Evolutionary conservation across 495 filamentous ascomycete species (phyloP), one percentile per base, ranked within the genome.

Genomic region (Durotheca rogersii): DNA sequence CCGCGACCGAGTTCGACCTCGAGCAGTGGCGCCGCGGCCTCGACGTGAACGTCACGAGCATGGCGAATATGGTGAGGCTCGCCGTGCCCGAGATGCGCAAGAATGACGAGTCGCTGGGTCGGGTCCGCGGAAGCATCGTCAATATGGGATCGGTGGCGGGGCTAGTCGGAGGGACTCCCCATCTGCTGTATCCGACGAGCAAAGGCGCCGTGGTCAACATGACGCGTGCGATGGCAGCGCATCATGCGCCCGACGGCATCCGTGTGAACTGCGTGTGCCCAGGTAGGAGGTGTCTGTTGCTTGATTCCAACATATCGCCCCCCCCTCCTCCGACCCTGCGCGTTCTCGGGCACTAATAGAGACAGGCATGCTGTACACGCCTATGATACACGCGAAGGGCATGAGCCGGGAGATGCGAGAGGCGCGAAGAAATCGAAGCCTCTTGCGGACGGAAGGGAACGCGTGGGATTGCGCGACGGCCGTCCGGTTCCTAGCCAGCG

Each of bases 261-360:
- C 51, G 79, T 10, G 79, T 82, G 0, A 83, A 83, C 38, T 81
- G 79, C 38, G 79, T 83, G 3, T 81, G 77, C 58, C 80, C 79
- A 11, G 80, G 80, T 35, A 64, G 62, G 50, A 50, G 53, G 17
- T 0, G 6, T 34, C 7, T 1, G 5, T 1, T n/a, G n/a, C n/a
- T n/a, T n/a, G n/a, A n/a, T n/a, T n/a, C n/a, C 5, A n/a, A 12
- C 30, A 9, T 40, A 7, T n/a, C 42, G 12, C 9, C 23, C 9
- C 7, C 1, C 2, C n/a, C 10, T 25, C 54, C 2, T 41, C 10
- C 7, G 20, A 5, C 31, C n/a, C 1, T 10, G 1, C 3, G 0
- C 23, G 11, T 14, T 7, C 32, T 9, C 7, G 32, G 9, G 12
- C 21, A 14, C 47, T 57, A 48, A 61, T 46, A 7, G 11, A 5